These are phyloP conservation scores for Penicillium glabrum DNA, from an alignment of 2,329 filamentous ascomycete genomes.

Conservation along the genomic window DNA sequence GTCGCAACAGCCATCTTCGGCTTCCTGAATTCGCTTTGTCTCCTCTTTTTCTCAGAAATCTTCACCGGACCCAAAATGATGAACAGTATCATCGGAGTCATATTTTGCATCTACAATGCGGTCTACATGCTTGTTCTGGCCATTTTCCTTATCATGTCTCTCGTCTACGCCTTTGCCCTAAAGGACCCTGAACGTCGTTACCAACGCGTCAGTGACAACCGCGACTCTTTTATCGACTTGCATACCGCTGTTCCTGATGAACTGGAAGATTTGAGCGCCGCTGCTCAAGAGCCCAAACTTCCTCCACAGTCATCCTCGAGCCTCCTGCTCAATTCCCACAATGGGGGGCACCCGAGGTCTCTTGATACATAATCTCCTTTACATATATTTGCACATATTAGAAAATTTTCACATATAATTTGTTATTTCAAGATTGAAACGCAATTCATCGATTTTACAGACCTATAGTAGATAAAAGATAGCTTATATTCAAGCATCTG, in stretches of 20 bases:
- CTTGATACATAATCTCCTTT: not conserved
- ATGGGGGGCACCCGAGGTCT: not conserved
- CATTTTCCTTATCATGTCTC: not conserved
- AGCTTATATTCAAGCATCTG: not conserved
- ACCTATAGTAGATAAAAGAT: too few relatives aligned
- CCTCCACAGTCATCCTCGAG: not conserved
- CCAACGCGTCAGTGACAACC: not conserved
- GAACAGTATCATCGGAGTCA: not conserved
- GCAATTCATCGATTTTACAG: too few relatives aligned
- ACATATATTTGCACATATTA: not conserved
- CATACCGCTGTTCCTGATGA: not conserved
- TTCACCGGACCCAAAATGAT: not conserved
- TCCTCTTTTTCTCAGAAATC: not conserved
- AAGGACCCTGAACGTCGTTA: not conserved
- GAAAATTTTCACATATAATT: not conserved
- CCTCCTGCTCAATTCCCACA: not conserved
- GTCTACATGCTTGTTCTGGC: not conserved
- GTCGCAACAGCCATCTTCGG: not conserved
- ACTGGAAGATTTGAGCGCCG: not conserved
- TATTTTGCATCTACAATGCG: not conserved
- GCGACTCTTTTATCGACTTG: not conserved
- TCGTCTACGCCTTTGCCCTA: not conserved
- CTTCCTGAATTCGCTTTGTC: not conserved
- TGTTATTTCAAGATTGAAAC: too few relatives aligned
- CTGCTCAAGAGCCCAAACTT: not conserved